phyloP scores from a whole-genome alignment of 352 stramenopile species.

The Phytophthora kernoviae region DNA sequence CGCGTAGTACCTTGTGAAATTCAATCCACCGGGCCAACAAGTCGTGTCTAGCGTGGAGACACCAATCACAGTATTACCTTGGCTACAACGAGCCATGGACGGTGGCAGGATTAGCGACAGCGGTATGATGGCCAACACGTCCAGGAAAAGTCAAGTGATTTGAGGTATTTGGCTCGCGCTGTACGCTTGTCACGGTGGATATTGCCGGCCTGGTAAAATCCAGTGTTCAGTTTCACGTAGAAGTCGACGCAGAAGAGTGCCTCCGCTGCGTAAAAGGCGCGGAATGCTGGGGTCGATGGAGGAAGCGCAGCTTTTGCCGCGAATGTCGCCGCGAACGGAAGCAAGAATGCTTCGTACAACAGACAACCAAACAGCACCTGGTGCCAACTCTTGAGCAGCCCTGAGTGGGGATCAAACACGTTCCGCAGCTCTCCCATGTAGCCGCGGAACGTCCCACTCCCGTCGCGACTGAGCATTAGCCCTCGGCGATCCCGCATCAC shows the following conservation, averaged over 20 bases:
- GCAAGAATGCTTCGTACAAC: constrained; percentile 52
- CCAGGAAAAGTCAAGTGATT: constrained; percentile 48
- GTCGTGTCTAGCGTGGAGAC: background rate
- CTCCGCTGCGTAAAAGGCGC: constrained; percentile 43
- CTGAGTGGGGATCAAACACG: constrained; percentile 57
- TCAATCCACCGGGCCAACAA: constrained; percentile 43
- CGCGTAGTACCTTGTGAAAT: constrained; percentile 54
- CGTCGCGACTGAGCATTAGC: background rate
- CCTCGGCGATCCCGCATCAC: background rate
- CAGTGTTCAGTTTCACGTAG: constrained; percentile 61
- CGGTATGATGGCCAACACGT: constrained; percentile 46
- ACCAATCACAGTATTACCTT: background rate
- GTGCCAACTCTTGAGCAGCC: constrained; percentile 51
- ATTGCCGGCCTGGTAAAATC: constrained; percentile 63
- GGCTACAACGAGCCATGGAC: background rate
- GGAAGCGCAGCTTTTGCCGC: constrained; percentile 8
- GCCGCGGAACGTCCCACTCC: constrained; percentile 17
- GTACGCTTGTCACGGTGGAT: constrained; percentile 45
- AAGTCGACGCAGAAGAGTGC: constrained; percentile 56
- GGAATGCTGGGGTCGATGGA: constrained; percentile 15
- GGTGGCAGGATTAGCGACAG: constrained; percentile 36
- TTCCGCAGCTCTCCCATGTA: constrained; percentile 38
- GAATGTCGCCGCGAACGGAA: constrained; percentile 52
- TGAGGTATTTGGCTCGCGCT: constrained; percentile 47
- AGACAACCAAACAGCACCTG: constrained; percentile 48